Evolutionary conservation across 768 basidiomycete species (phyloP), one percentile per base, ranked within the genome.

Genomic region (Leccinellum luteum): DNA sequence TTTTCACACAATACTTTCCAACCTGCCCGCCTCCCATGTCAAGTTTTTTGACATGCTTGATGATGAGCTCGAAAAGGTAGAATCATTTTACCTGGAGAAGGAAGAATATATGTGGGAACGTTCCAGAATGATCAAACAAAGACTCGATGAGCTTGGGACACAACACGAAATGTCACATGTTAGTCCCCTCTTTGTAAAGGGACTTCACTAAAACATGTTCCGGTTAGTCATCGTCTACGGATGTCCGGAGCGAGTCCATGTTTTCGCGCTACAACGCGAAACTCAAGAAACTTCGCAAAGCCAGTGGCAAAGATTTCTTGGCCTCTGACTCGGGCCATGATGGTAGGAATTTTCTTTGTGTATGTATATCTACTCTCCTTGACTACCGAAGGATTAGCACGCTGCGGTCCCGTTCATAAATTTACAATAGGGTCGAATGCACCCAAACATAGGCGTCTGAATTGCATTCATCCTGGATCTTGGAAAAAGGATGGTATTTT

Each of bases 51-150:
- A 81, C 2, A 76, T 84, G 25, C 78, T 97, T 6, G 88, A 94
- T 64, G 66, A 67, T 0, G 87, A 98, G 69, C 76, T 97, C 3
- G 85, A 89, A 14, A 96, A 95, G 69, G 85, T 97, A 4, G 91
- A 93, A 59, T 72, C 75, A 0, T 98, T 98, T 72, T 98, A 91
- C 68, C 65, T 80, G 3, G 84, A 83, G 23, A 79, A 85, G 25
- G 94, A 86, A 73, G 78, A 78, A 52, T 85, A 81, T 73, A 86
- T 82, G 82, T 73, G 72, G 3, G 67, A 66, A 3, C 79, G 78
- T 19, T 76, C 77, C 15, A 64, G 74, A 28, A 54, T 71, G 28
- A 73, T 98, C 8, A 79, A 82, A 55, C 76, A 79, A 34, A 94
- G 96, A 65, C 78, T 95, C 19, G 72, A 80, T 5, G 90, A 92